Conservation (phyloP, 805 yeast genomes). For the Priceomyces carsonii region DNA sequence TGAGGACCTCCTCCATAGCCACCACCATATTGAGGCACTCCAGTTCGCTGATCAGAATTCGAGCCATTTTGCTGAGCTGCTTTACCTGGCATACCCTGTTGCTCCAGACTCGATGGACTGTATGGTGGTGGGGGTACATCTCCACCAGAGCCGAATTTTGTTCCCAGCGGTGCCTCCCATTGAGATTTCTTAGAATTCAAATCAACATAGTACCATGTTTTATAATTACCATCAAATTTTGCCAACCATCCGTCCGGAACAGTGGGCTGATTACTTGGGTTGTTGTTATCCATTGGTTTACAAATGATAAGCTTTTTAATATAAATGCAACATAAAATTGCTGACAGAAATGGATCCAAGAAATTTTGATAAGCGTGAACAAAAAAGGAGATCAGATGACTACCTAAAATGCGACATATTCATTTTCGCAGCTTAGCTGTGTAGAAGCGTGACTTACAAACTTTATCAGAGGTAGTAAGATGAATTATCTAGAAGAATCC, state of each 20-base stretch:
- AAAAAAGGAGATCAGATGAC: too few relatives aligned
- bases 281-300: conserved; percentile 6
- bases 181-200: conserved; percentile 72
- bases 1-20: conserved; percentile 17
- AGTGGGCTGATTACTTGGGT: conserved; percentile 42
- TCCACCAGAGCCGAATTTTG: conserved; percentile 31
- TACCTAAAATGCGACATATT: too few relatives aligned
- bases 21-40: conserved; percentile 3
- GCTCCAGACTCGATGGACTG: not conserved
- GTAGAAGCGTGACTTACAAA: too few relatives aligned
- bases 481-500: too few relatives aligned
- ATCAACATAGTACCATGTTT: conserved; percentile 81
- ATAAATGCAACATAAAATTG: too few relatives aligned
- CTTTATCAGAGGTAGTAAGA: too few relatives aligned
- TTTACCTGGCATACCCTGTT: not conserved
- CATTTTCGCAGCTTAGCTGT: too few relatives aligned
- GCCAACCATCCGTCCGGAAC: conserved; percentile 78
- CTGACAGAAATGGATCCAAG: too few relatives aligned
- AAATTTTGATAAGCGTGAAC: too few relatives aligned
- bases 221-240: conserved; percentile 67
- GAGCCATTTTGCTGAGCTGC: too few relatives aligned
- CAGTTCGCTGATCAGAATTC: not conserved
- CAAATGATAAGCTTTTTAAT: too few relatives aligned
- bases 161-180: conserved; percentile 78
- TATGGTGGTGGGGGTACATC: conserved; percentile 43